Evolutionary conservation across 768 basidiomycete genomes (phyloP), one percentile per base, ranked within the genome.

Genomic region (Dentipellis fragilis): DNA sequence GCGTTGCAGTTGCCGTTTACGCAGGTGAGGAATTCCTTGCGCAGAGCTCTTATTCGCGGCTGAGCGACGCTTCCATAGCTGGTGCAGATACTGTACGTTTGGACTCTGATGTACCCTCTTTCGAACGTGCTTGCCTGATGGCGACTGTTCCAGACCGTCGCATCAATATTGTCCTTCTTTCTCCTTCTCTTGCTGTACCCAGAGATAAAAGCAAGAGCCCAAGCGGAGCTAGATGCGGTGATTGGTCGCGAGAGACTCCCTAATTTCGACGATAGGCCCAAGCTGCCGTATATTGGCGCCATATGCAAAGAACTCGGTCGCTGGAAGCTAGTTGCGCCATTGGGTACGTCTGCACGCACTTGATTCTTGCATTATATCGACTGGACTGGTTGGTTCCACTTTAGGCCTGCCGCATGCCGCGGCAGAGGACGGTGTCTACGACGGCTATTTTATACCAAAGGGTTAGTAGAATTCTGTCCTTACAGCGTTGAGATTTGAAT

Each of bases 171-270:
- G 17, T 19, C 29, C 4, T 7, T 49, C 19, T 38, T 69, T 29
- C 52, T 71, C 16, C 60, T 64, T 1, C 66, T 70, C 57, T 36
- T 62, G 2, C 58, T 65, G n/a, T 50, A 63, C 46, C 68, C 69
- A 12, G 63, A 67, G 1, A 62, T 63, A 7, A 64, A 66, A 45
- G 52, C 42, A 14, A 57, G 61, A 21, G 66, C 65, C 3, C 67
- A 65, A 23, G 59, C 54, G 1, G 66, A 71, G 22, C 58, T 71
- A 2, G 68, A 69, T 48, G 9, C 37, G 2, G 62, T 67, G 10
- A 37, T 66, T 1, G 63, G 61, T 11, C 53, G 51, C n/a, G 61
- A 60, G 22, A 52, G 63, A 12, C 49, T 68, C 2, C 69, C 68
- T 9, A 59, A 56, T 21, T 67, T 65, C n/a, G 55, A 57, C 2